Evolutionary conservation across 768 basidiomycete genomes (phyloP), one percentile per base, ranked within the genome.

Genomic region (Tricholoma terreum): DNA sequence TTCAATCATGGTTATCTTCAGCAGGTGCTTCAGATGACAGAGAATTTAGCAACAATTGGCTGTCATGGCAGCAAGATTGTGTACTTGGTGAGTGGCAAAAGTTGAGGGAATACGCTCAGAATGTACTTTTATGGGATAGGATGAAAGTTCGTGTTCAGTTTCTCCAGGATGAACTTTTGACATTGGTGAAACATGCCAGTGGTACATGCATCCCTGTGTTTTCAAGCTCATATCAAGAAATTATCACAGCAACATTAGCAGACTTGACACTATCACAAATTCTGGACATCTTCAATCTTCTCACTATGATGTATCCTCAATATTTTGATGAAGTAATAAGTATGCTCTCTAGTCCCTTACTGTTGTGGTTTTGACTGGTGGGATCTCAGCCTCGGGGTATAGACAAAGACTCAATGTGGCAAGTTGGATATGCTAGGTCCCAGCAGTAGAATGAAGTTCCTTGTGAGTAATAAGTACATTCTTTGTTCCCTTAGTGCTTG

Each of bases 251-350:
- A 12, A 8, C n/a, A 21, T 40, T 4, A 24, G 10, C 60, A 92
- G 90, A 86, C 64, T 72, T 90, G 52, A 74, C 71, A 35, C 70
- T 86, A 51, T 75, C 81, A 0, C 87, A 89, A 65, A 76, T 75
- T n/a, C 63, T 86, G 71, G 91, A 92, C 65, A 64, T 94, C 24
- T 87, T 94, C 70, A 78, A 79, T 56, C 74, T 94, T 4, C 72
- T 94, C 50, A 88, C 86, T 1, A 72, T 84, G 52, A 93, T 90
- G 0, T 89, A 92, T 70, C 84, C 89, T 14, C 84, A 87, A 63
- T 94, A 94, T 76, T 74, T 83, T 43, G 93, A 95, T 68, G 69
- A 78, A 2, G 66, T 76, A 49, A 79, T 92, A 30, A 84, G 82
- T 0, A 79, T 83, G 67, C n/a, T n/a, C n/a, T n/a, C n/a, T n/a